phyloP scores from a whole-genome alignment of 2,329 filamentous ascomycete species.

The Diplodia seriata region DNA sequence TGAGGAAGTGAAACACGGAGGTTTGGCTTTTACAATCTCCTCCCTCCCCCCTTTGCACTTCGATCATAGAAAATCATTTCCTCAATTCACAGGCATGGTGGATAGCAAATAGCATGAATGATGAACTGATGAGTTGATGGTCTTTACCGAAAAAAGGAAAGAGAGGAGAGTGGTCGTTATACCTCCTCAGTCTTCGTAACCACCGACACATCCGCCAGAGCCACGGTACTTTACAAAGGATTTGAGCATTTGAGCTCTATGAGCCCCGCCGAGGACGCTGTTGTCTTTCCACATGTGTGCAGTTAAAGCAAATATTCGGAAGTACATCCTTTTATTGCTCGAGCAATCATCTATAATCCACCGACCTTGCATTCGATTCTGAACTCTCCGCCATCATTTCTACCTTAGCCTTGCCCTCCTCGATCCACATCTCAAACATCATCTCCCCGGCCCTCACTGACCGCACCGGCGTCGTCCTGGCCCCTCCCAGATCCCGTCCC shows the following conservation, averaged over 20 bases:
- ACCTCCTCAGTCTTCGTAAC: too few relatives aligned
- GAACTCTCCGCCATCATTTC: conserved; percentile 36
- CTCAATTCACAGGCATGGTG: neutral
- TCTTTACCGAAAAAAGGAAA: neutral
- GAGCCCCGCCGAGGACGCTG: too few relatives aligned
- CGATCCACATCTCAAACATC: conserved; percentile 72
- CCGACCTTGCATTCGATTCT: neutral
- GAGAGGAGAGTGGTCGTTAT: neutral
- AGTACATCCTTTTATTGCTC: neutral
- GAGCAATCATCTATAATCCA: neutral
- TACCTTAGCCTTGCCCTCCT: conserved; percentile 65
- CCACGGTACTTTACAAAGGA: too few relatives aligned
- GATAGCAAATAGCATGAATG: neutral
- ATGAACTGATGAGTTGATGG: neutral
- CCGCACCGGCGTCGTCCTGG: conserved; percentile 66
- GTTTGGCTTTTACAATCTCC: neutral
- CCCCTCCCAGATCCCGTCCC: conserved; percentile 56
- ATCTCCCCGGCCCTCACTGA: conserved; percentile 70
- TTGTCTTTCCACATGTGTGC: too few relatives aligned
- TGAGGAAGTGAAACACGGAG: neutral
- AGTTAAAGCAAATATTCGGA: too few relatives aligned
- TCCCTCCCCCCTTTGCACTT: neutral
- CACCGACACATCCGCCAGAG: too few relatives aligned
- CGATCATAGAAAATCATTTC: neutral
- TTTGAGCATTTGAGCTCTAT: too few relatives aligned